These are phyloP conservation scores for Dichotomocladium elegans DNA, from an alignment of 371 early-diverging fungal species.

Conservation along the genomic window DNA sequence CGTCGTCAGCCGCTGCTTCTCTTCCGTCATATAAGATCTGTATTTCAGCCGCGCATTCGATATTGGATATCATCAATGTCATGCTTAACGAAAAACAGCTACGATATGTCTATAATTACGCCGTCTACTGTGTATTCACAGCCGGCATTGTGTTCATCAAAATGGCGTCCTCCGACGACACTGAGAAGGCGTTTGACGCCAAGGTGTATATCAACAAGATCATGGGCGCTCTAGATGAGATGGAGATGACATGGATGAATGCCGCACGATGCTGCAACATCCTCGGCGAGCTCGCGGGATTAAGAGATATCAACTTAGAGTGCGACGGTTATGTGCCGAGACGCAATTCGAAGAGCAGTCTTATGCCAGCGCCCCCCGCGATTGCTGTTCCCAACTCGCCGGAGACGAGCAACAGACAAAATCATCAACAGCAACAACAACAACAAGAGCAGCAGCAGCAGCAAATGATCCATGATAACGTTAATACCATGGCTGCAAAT, in stretches of 20 bases:
- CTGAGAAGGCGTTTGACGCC: slow-evolving; percentile 10
- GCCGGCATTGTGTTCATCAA: slow-evolving; percentile 23
- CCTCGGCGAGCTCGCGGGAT: slow-evolving; percentile 21
- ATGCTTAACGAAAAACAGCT: slow-evolving; percentile 13
- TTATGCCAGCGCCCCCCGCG: not conserved
- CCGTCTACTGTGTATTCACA: slow-evolving; percentile 16
- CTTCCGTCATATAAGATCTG: slow-evolving; percentile 42
- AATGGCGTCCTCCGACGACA: slow-evolving; percentile 5
- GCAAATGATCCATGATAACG: not conserved
- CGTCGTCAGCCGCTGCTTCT: slow-evolving; percentile 14
- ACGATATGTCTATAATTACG: slow-evolving; percentile 12
- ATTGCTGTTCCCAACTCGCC: slow-evolving; percentile 1
- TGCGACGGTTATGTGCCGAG: slow-evolving; percentile 2
- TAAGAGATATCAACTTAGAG: slow-evolving; percentile 22
- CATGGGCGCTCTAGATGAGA: slow-evolving; percentile 24
- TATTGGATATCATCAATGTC: slow-evolving; percentile 31
- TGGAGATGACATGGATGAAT: slow-evolving; percentile 21
- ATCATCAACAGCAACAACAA: not conserved
- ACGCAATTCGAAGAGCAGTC: not conserved
- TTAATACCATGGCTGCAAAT: not conserved
- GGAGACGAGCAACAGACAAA: not conserved
- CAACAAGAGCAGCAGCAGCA: slow-evolving; percentile 5
- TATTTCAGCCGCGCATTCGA: slow-evolving; percentile 35
- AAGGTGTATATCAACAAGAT: slow-evolving; percentile 24
- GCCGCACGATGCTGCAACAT: slow-evolving; percentile 19